Percentiles rank a stretch among this genome's conserved stretches.
These are phyloP conservation scores for Pelargonium citronellum DNA, from an alignment of 441 rosid genomes.

Conservation along the genomic window DNA sequence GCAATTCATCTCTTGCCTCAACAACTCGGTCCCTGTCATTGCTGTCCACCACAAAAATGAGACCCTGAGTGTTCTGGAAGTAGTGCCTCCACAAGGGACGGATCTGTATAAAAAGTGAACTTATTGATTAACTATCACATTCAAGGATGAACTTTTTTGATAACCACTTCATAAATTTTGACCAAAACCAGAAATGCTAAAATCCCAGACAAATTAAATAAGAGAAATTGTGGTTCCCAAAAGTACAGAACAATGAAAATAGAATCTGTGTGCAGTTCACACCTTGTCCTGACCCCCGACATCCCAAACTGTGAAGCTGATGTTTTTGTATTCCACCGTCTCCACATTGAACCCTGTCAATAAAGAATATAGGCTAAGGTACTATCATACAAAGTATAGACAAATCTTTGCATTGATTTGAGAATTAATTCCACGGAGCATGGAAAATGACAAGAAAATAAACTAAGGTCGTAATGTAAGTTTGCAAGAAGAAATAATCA, in stretches of 20 bases:
- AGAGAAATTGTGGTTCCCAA: not conserved
- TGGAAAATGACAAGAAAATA: too few species aligned
- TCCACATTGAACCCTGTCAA: constrained; percentile 25
- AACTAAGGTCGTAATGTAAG: too few species aligned
- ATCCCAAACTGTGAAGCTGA: constrained; percentile 34
- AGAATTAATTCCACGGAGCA: too few species aligned
- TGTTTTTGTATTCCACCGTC: constrained; percentile 29
- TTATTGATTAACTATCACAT: constrained; percentile 3
- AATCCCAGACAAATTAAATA: too few species aligned
- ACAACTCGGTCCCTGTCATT: constrained; percentile 26
- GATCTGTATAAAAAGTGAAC: constrained; percentile 16
- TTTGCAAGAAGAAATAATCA: too few species aligned
- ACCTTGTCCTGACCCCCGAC: constrained; percentile 32
- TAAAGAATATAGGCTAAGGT: not conserved
- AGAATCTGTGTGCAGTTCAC: not conserved
- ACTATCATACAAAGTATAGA: not conserved
- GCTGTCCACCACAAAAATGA: constrained; percentile 29
- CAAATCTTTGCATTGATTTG: too few species aligned
- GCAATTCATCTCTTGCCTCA: constrained; percentile 29
- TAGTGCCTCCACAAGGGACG: constrained; percentile 32
- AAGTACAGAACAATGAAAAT: not conserved
- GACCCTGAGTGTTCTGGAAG: constrained; percentile 29
- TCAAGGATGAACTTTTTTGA: not conserved
- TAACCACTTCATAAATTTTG: too few species aligned
- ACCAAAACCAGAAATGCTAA: too few species aligned